Evolutionary conservation across 1,139 yeast species (phyloP).

Genomic region (Debaryomyces singareniensis): DNA sequence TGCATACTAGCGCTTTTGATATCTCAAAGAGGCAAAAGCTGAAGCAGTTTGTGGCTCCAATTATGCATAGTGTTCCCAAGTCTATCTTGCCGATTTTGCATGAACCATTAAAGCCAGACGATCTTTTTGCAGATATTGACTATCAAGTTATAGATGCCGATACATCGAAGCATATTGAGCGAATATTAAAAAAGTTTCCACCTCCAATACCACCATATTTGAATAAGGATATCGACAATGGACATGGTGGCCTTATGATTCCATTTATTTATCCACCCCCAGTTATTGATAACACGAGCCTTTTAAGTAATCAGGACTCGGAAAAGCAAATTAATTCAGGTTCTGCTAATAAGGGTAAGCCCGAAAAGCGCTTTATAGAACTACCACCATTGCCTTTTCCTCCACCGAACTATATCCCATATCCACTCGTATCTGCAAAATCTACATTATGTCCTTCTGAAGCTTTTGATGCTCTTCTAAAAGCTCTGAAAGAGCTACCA

Average conservation of each 20-base stretch:
- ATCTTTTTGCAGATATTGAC: slow-evolving; percentile 33
- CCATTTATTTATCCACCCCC: slow-evolving; percentile 45
- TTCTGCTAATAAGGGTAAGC: background rate
- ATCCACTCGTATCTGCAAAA: slow-evolving; percentile 33
- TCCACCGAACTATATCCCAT: slow-evolving; percentile 45
- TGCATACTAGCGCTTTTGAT: too few species aligned
- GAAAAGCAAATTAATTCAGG: slow-evolving; percentile 3
- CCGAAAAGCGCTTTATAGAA: slow-evolving; percentile 11
- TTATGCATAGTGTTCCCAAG: slow-evolving; percentile 30
- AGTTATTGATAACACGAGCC: slow-evolving; percentile 10
- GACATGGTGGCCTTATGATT: slow-evolving; percentile 32
- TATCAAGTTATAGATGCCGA: slow-evolving; percentile 13
- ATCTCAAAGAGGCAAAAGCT: too few species aligned
- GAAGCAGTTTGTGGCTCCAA: slow-evolving; percentile 8
- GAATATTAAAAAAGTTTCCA: slow-evolving; percentile 27
- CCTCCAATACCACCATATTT: slow-evolving; percentile 37
- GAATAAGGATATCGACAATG: slow-evolving; percentile 9
- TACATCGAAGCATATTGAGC: slow-evolving; percentile 17
- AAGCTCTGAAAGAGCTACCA: slow-evolving; percentile 34
- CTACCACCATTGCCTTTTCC: slow-evolving; percentile 46
- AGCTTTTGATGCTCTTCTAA: slow-evolving; percentile 30
- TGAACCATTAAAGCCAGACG: slow-evolving; percentile 21
- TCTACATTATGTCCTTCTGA: slow-evolving; percentile 31
- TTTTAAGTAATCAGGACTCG: background rate
- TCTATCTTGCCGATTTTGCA: slow-evolving; percentile 31